Base-by-base conservation (phyloP, 352 stramenopile genomes). In the Plasmopara halstedii region DNA sequence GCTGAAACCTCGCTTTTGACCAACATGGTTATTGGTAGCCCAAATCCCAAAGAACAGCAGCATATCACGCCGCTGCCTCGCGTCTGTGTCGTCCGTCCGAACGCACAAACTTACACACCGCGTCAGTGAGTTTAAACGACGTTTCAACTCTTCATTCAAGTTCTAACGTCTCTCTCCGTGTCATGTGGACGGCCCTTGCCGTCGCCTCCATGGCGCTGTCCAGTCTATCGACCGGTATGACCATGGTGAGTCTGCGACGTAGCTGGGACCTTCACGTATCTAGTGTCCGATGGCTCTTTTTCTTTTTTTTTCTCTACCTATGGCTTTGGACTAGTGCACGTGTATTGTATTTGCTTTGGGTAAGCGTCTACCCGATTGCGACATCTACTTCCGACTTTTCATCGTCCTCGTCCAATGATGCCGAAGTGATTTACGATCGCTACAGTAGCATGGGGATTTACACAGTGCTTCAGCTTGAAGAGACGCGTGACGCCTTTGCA, bases 251-350 rank as follows among this genome's bases (percentile, higher is more conserved):
- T 33, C 62, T 79, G 18, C 61, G 57, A 11, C 58, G 55, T 26
- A 56, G 56, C 44, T 78, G 66, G 66, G 67, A 78, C 47, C 49
- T 82, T 19, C 59, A 66, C 15, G 61, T 72, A 11, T 75, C 67
- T 7, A 75, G 68, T 17, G 71, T 83, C 11, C 69, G 72, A 9
- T 84, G 69, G 69, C 59, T 84, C 37, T 84, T 84, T 46, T 74
- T 72, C 43, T 18, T 66, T 41, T 80, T 84, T 31, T 81, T 84
- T 50, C 21, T 77, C 4, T 78, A 69, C 22, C 27, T 79, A 10
- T 72, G 44, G 51, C 35, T 73, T 18, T 73, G 71, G 56, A 69
- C 58, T 34, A 60, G 21, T 6, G 27, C 60, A 31, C 68, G 68
- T 26, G 50, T 66, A 13, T 20, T 72, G 6, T 79, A 77, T 44